Base-by-base conservation (phyloP, 257 asterid genomes). In the Eucommia ulmoides region DNA sequence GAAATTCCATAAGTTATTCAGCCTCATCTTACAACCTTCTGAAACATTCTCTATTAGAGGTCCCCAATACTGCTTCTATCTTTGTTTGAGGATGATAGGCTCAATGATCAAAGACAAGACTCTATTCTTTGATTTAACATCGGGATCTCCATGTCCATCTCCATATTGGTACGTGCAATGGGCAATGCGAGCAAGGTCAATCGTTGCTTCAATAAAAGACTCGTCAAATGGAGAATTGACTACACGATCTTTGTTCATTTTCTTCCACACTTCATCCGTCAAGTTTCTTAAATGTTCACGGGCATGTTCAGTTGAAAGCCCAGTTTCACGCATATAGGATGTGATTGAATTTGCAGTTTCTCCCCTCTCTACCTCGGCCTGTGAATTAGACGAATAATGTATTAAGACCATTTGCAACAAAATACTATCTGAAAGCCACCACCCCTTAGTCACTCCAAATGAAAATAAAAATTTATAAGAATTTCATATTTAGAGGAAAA, bases 101-200 rank as follows among this genome's bases (percentile, higher is more conserved):
- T 63, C 55, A 10, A 63, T 5, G 8, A 63, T 45, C 2, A 68
- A 59, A 0, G 63, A 58, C 23, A 20, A 11, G 45, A 68, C 33
- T 20, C 53, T 50, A 23, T 54, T 50, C 25, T 24, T 63, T 24
- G 64, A 42, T 42, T 3, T 16, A 23, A 44, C 56, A 24, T 18
- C 54, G 7, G 69, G 74, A 22, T 24, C 45, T 20, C 63, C 53
- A 24, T 49, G 66, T 33, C 49, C 66, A 52, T 68, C 62, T 45
- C 74, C 66, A 2, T 52, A 16, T 5, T 51, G 48, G 52, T 51
- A 59, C 1, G 24, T 57, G 10, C 47, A 42, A 3, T 23, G 33
- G 3, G 65, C 53, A n/a, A 44, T 51, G 24, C 65, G 65, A 59
- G 47, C 58, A 44, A 51, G 58, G 22, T 59, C 45, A 17, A 51